Percentiles rank a stretch among this genome's conserved stretches.
These are phyloP conservation scores for Eremothecium coryli DNA, from an alignment of 1,139 yeast species.

Conservation along the genomic window DNA sequence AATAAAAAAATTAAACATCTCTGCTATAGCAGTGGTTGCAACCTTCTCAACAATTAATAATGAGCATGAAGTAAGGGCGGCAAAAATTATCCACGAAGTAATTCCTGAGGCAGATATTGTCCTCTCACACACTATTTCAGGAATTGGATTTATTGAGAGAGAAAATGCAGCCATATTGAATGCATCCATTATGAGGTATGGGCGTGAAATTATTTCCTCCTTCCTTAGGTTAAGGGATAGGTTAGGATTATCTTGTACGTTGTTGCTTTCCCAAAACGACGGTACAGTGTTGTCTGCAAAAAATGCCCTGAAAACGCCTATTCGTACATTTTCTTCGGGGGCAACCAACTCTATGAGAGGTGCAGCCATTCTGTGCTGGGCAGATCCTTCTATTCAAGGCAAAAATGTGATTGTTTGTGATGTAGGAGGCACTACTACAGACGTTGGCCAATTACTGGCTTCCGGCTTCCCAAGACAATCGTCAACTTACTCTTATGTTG, in stretches of 20 bases:
- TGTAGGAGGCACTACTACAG: constrained; percentile 41
- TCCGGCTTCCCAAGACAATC: constrained; percentile 37
- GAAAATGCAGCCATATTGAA: constrained; percentile 38
- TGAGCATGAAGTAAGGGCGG: constrained; percentile 32
- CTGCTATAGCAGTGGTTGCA: constrained; percentile 34
- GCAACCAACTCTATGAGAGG: constrained; percentile 42
- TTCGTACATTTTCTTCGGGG: constrained; percentile 38
- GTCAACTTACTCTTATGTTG: constrained; percentile 33
- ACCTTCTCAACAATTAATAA: constrained; percentile 34
- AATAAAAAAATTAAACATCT: constrained; percentile 29
- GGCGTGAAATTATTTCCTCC: constrained; percentile 32
- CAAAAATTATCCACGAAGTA: constrained; percentile 25
- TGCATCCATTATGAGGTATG: constrained; percentile 36
- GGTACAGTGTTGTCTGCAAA: constrained; percentile 35
- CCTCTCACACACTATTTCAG: constrained; percentile 33
- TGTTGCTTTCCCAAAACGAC: constrained; percentile 37
- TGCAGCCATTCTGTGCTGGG: constrained; percentile 35
- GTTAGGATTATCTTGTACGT: constrained; percentile 33
- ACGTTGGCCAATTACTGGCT: constrained; percentile 35
- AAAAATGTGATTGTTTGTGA: constrained; percentile 34
- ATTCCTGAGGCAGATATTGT: constrained; percentile 33
- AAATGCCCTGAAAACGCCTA: constrained; percentile 34
- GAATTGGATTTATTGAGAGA: constrained; percentile 36
- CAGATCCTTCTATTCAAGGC: constrained; percentile 26
- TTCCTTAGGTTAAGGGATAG: constrained; percentile 31